A percentile compares a stretch with the other conserved stretches of the same genome.
phyloP scores from a whole-genome alignment of 306 rosid species.

The Prunus salicina region DNA sequence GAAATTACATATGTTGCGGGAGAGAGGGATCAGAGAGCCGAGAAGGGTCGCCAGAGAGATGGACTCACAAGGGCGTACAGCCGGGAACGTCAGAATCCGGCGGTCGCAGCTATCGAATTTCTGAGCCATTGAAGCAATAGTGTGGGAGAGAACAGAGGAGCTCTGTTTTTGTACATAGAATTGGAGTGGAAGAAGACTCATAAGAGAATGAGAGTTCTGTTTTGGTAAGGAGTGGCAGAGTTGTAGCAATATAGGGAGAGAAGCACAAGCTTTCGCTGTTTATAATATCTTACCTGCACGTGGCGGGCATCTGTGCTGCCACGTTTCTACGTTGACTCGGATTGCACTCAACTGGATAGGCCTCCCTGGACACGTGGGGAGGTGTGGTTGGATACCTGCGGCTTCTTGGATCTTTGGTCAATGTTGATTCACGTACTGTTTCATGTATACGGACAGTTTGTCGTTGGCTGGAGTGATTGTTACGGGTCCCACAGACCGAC shows the following conservation, averaged over 20 bases:
- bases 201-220: neutral
- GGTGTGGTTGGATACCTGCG: neutral
- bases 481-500: slow-evolving; percentile 46
- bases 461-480: neutral
- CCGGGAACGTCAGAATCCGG: slow-evolving; percentile 63
- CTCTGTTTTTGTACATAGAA: slow-evolving; percentile 6
- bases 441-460: neutral
- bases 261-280: neutral
- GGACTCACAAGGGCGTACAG: slow-evolving; percentile 67
- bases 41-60: slow-evolving; percentile 53
- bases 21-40: slow-evolving; percentile 44
- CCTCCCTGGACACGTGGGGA: slow-evolving; percentile 35
- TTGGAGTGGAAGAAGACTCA: no score
- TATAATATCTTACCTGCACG: slow-evolving; percentile 24
- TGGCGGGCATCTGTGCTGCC: slow-evolving; percentile 5
- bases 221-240: neutral
- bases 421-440: slow-evolving; percentile 4
- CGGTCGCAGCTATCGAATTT: slow-evolving; percentile 35
- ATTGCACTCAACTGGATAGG: neutral
- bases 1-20: slow-evolving; percentile 39
- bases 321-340: slow-evolving; percentile 19
- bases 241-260: slow-evolving; percentile 10
- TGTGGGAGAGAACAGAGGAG: neutral
- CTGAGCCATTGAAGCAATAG: slow-evolving; percentile 29
- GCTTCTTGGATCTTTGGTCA: slow-evolving; percentile 2